phyloP scores from a whole-genome alignment of 306 rosid species.

The Abrus precatorius region DNA sequence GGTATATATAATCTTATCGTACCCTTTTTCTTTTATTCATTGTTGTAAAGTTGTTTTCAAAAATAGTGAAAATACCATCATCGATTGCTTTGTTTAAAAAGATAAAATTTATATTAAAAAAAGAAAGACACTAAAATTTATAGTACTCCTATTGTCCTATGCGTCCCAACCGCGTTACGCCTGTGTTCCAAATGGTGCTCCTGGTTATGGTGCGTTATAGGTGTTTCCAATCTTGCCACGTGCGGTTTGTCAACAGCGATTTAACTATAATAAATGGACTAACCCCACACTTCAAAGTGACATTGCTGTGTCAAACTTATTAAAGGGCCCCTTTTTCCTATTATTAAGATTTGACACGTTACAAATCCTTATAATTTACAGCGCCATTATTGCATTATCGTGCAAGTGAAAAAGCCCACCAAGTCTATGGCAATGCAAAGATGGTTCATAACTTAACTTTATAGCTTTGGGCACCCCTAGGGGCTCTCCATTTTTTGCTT shows the following conservation, averaged over 20 bases:
- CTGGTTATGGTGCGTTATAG: constrained; percentile 22
- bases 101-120: background rate
- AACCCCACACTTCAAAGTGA: constrained; percentile 58
- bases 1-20: background rate
- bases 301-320: constrained; percentile 28
- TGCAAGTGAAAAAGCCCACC: background rate
- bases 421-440: background rate
- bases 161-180: constrained; percentile 48
- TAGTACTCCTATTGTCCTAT: constrained; percentile 9
- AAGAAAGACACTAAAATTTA: background rate
- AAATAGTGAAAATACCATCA: constrained; percentile 15
- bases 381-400: constrained; percentile 32
- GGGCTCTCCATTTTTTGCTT: constrained; percentile 3
- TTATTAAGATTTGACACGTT: constrained; percentile 30
- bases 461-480: background rate
- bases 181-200: constrained; percentile 35
- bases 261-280: constrained; percentile 53
- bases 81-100: background rate
- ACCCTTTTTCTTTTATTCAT: background rate
- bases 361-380: constrained; percentile 32
- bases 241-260: constrained; percentile 10
- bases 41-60: background rate
- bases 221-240: constrained; percentile 51
- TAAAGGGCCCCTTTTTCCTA: constrained; percentile 26
- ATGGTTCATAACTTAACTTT: constrained; percentile 27